These are phyloP conservation scores for Amanita exitialis DNA, from an alignment of 768 basidiomycete species.

Conservation along the genomic window DNA sequence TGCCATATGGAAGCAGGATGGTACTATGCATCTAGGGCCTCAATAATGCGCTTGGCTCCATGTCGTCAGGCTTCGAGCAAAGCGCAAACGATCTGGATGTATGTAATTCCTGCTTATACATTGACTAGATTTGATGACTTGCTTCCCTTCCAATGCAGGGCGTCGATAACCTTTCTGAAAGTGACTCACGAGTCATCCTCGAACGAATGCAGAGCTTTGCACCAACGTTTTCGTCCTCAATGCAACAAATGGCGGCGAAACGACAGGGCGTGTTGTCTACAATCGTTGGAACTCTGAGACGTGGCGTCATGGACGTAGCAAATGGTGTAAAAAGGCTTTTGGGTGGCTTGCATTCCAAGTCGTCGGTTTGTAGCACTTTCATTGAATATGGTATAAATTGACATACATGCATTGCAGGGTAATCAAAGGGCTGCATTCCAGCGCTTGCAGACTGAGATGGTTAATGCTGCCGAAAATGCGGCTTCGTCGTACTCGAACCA, in stretches of 20 bases:
- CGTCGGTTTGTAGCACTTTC: neutral
- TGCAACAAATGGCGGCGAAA: no score
- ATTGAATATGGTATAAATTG: neutral
- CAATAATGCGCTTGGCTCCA: neutral
- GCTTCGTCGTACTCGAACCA: no score
- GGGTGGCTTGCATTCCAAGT: neutral
- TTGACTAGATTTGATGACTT: neutral
- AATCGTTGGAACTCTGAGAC: no score
- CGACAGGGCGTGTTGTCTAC: no score
- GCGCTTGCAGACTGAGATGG: no score
- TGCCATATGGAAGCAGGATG: neutral
- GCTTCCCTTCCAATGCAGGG: neutral
- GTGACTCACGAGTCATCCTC: neutral
- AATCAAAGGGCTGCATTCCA: neutral
- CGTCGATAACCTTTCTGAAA: neutral
- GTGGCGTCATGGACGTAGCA: neutral
- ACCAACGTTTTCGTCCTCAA: no score
- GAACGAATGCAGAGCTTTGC: no score
- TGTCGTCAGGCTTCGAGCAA: neutral
- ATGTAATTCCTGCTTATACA: neutral
- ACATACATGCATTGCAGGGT: neutral
- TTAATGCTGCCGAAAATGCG: no score
- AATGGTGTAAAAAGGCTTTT: neutral
- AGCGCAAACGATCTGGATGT: neutral
- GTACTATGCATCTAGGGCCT: neutral